Percentiles rank a stretch among this genome's conserved stretches.
phyloP scores from a whole-genome alignment of 768 basidiomycete genomes.

The Gyrodon lividus region DNA sequence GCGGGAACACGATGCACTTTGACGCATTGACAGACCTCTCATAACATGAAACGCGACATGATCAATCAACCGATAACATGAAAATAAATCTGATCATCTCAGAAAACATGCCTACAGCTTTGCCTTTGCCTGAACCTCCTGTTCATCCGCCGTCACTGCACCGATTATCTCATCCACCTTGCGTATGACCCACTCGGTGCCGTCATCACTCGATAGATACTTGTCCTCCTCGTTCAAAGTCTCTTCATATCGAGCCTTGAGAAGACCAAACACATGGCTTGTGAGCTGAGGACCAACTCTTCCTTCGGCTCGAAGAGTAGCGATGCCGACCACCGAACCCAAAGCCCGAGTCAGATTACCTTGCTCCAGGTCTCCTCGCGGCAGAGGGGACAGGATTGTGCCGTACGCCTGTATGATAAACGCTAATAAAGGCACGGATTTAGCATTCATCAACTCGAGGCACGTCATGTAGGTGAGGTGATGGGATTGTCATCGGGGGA shows the following conservation, averaged over 20 bases:
- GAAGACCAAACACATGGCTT: constrained; percentile 87
- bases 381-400: constrained; percentile 71
- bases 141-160: constrained; percentile 54
- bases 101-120: constrained; percentile 52
- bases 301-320: constrained; percentile 81
- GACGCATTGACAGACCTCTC: constrained; percentile 12
- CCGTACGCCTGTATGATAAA: constrained; percentile 90
- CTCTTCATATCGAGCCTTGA: constrained; percentile 71
- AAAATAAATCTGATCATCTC: constrained; percentile 21
- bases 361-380: constrained; percentile 65
- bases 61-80: constrained; percentile 33
- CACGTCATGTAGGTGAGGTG: constrained; percentile 32
- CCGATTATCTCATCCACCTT: constrained; percentile 80
- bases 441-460: constrained; percentile 32
- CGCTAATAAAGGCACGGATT: constrained; percentile 43
- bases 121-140: constrained; percentile 43
- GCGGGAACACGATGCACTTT: constrained; percentile 30
- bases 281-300: constrained; percentile 84
- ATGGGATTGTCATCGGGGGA: constrained; percentile 25
- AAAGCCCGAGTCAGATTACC: constrained; percentile 83
- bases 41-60: constrained; percentile 18
- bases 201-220: constrained; percentile 84
- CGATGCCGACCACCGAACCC: constrained; percentile 81
- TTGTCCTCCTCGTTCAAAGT: constrained; percentile 66
- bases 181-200: constrained; percentile 85